A percentile compares a stretch with the other conserved stretches of the same genome.
Evolutionary conservation across 2,329 filamentous ascomycete genomes (phyloP).

Genomic region (Penicillium sp.): DNA sequence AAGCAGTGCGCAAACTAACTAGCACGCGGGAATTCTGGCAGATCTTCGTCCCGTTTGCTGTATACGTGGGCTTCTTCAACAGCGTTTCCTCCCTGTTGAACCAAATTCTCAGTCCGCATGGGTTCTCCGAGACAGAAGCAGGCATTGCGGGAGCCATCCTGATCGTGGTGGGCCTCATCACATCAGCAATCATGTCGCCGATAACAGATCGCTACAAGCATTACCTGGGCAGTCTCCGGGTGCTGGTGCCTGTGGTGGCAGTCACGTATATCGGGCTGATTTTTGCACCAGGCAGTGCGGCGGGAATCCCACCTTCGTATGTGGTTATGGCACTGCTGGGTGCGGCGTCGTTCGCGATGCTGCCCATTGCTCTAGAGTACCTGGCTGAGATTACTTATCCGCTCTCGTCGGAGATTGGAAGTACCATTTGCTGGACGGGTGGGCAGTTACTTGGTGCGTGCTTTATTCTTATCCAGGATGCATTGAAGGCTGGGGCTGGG

Average conservation of each 20-base stretch:
- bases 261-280: conserved; percentile 73
- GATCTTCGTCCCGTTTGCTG: conserved; percentile 72
- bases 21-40: conserved; percentile 73
- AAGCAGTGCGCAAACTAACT: conserved; percentile 56
- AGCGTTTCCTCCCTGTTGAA: conserved; percentile 82
- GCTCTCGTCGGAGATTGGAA: conserved; percentile 79
- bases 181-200: conserved; percentile 72
- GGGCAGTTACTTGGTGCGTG: conserved; percentile 82
- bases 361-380: conserved; percentile 84
- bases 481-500: conserved; percentile 54
- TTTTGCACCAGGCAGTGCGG: conserved; percentile 68
- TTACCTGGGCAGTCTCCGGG: conserved; percentile 70
- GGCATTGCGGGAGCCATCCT: conserved; percentile 87
- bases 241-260: conserved; percentile 71
- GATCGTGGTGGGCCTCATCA: conserved; percentile 81
- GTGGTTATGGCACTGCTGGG: conserved; percentile 73
- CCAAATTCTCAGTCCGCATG: conserved; percentile 85
- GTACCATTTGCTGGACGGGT: conserved; percentile 77
- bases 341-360: conserved; percentile 72
- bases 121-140: conserved; percentile 76
- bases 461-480: conserved; percentile 81
- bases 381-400: conserved; percentile 85
- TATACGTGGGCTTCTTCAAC: conserved; percentile 94
- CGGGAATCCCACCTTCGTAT: conserved; percentile 59
- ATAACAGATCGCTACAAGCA: conserved; percentile 81